Base-by-base conservation (phyloP, 2,329 filamentous ascomycete genomes). In the Aureobasidium melanogenum region DNA sequence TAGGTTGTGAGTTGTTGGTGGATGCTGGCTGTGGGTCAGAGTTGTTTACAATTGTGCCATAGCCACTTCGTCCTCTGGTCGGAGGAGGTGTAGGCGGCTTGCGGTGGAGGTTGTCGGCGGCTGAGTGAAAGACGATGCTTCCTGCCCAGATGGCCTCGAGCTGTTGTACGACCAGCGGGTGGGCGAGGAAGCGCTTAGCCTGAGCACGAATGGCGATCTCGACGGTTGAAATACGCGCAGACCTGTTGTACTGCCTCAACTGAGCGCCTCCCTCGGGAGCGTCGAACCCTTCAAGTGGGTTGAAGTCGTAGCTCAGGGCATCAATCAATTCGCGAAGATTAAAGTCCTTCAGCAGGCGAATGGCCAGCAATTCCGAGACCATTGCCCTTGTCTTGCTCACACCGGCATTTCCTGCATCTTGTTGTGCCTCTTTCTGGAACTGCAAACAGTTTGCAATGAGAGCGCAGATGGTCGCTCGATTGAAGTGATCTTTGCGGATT, bases 91-190 rank as follows among this genome's bases (percentile, higher is more conserved):
- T 69, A 8, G 75, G 72, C 32, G 79, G 80, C 51, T 76, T 75
- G 46, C 91, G 86, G 72, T 97, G 93, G 26, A 97, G 77, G 65
- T 84, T 88, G 72, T 97, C 92, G 5, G 91, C 90, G 14, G 88
- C 85, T 1, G 91, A 94, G 74, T 96, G 91, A 70, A 97, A 97
- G 66, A 94, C 91, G 66, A 97, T 94, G 19, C 89, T 93, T 30
- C 93, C 93, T 22, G 91, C 93, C 93, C 93, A 97, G 64, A 97
- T 96, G 47, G 91, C 92, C 73, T 97, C 91, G n/a, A 97, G 80
- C 71, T 97, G 92, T 73, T 95, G 91, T 9, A 97, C 88, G 0
- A 97, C 91, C 3, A 97, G 79, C 0, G 93, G 92, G 70, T 97
- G 92, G 9, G 93, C 88, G 5, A 97, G 80, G 67, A 97, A 96